Evolutionary conservation across 768 basidiomycete genomes (phyloP).

Genomic region (Psilocybe subaeruginosa): DNA sequence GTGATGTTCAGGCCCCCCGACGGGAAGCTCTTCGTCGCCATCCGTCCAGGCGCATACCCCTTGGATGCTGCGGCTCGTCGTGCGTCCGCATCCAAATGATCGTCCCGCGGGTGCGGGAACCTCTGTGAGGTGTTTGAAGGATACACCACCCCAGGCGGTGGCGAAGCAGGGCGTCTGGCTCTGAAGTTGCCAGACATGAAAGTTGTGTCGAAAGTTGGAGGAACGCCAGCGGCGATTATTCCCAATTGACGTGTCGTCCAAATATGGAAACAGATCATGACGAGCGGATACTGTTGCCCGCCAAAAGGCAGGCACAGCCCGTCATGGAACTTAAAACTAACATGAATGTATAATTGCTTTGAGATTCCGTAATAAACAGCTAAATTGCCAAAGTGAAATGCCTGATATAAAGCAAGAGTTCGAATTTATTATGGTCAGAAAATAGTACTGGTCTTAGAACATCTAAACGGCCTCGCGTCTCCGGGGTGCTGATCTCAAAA

Average conservation of each 20-base stretch:
- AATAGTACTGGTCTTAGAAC: neutral
- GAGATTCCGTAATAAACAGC: too few species aligned
- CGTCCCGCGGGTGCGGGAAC: conserved; percentile 68
- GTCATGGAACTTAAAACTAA: neutral
- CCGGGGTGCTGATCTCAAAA: conserved; percentile 83
- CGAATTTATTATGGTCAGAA: neutral
- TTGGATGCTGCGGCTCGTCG: conserved; percentile 71
- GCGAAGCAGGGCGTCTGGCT: conserved; percentile 70
- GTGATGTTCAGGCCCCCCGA: conserved; percentile 68
- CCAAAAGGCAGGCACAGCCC: neutral
- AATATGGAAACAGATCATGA: conserved; percentile 14
- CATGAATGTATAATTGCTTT: too few species aligned
- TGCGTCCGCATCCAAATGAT: conserved; percentile 75
- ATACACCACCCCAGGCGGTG: conserved; percentile 48
- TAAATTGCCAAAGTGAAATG: too few species aligned
- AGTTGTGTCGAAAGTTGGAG: conserved; percentile 3
- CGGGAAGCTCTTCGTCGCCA: conserved; percentile 39
- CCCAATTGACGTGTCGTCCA: conserved; percentile 25
- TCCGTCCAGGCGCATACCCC: conserved; percentile 54
- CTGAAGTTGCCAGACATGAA: conserved; percentile 57
- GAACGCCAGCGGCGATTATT: conserved; percentile 1
- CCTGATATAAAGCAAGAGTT: neutral
- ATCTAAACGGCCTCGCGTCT: conserved; percentile 71
- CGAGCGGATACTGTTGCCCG: neutral
- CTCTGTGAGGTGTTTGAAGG: conserved; percentile 45